These are phyloP conservation scores for Penicillium soppii DNA, from an alignment of 495 filamentous ascomycete genomes.

Conservation along the genomic window DNA sequence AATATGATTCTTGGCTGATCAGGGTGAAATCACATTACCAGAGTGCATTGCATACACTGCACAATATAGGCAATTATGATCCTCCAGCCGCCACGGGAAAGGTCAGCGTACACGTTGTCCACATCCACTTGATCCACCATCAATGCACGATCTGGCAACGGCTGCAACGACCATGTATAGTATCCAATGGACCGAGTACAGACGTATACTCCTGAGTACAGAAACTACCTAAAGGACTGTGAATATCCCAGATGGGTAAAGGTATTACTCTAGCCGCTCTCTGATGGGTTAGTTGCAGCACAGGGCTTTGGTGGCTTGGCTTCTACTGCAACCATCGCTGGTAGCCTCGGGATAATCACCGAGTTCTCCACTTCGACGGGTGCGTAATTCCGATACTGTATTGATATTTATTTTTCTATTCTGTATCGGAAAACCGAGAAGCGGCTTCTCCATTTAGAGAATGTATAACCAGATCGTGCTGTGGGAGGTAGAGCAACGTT, in stretches of 20 bases:
- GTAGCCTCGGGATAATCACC: conserved; percentile 25
- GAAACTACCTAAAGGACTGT: conserved; percentile 6
- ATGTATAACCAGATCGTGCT: no score
- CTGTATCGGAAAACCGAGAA: neutral
- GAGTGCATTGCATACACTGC: no score
- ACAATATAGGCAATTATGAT: no score
- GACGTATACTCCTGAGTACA: no score
- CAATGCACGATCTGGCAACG: conserved; percentile 20
- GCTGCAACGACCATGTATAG: conserved; percentile 13
- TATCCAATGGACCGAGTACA: neutral
- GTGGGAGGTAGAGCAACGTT: no score
- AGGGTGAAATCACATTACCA: no score
- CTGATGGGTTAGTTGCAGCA: conserved; percentile 22
- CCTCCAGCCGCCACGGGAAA: no score
- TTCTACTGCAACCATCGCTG: conserved; percentile 19
- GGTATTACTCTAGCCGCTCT: conserved; percentile 6
- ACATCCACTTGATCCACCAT: no score
- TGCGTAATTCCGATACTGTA: neutral
- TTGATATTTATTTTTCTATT: no score
- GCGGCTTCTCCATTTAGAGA: neutral
- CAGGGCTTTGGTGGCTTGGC: conserved; percentile 13
- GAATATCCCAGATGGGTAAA: neutral
- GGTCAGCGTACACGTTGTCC: no score
- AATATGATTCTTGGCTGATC: no score
- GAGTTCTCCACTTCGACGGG: conserved; percentile 16